phyloP scores from a whole-genome alignment of 257 asterid species.

The Gentiana dahurica region DNA sequence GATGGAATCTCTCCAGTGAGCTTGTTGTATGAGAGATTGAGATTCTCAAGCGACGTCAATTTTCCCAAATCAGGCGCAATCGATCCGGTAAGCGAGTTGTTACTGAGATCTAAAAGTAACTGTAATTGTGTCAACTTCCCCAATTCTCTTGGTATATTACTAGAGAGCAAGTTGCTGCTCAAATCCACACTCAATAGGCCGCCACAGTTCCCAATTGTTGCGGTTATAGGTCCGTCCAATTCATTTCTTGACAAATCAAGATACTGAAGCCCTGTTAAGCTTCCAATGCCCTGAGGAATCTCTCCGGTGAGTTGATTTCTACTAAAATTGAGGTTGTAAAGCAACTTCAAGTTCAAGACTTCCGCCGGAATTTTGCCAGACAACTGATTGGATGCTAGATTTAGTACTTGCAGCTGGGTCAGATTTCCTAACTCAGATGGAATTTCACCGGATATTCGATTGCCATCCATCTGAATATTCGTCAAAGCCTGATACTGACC shows the following conservation, averaged over 20 bases:
- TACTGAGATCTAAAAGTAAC: conserved; percentile 49
- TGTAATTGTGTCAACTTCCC: conserved; percentile 42
- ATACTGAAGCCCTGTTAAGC: conserved; percentile 28
- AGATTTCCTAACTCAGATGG: conserved; percentile 64
- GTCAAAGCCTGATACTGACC: conserved; percentile 37
- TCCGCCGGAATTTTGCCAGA: conserved; percentile 51
- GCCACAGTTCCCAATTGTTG: conserved; percentile 29
- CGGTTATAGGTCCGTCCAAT: conserved; percentile 43
- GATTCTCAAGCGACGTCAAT: conserved; percentile 38
- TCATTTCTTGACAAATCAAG: conserved; percentile 57
- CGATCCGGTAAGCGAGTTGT: conserved; percentile 45
- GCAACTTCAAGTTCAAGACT: conserved; percentile 29
- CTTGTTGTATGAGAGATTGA: conserved; percentile 54
- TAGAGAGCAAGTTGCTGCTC: conserved; percentile 45
- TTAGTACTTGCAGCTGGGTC: conserved; percentile 32
- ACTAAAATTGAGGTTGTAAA: conserved; percentile 41
- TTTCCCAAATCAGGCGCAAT: conserved; percentile 51
- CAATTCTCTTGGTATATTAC: conserved; percentile 44
- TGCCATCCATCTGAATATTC: conserved; percentile 34
- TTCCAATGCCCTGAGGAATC: conserved; percentile 46
- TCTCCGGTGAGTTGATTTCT: conserved; percentile 49
- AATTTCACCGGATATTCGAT: conserved; percentile 50
- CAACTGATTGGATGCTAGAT: conserved; percentile 46
- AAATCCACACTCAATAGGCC: conserved; percentile 35
- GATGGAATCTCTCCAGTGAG: conserved; percentile 63